These are phyloP conservation scores for Trichoderma parareesei DNA, from an alignment of 495 filamentous ascomycete species.

Conservation along the genomic window DNA sequence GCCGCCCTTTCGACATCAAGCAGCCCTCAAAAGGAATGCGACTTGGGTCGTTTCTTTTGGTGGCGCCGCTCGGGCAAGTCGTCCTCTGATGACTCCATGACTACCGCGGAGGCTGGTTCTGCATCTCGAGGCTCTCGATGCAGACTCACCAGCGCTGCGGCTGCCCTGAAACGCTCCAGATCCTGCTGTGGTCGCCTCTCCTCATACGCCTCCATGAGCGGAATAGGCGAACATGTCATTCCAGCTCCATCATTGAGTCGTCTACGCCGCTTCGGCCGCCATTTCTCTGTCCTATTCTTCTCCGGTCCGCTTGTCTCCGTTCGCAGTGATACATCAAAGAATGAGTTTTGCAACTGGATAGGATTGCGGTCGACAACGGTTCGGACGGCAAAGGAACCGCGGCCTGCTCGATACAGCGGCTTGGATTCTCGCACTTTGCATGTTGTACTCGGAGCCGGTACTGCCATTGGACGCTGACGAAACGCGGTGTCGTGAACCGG, in stretches of 20 bases:
- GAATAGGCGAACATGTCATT: slow-evolving; percentile 18
- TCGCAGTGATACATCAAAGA: neutral
- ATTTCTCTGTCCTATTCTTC: neutral
- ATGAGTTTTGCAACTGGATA: neutral
- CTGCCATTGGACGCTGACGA: neutral
- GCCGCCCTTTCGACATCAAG: neutral
- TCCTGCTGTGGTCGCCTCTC: neutral
- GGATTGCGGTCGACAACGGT: neutral
- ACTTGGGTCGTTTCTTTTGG: slow-evolving; percentile 1
- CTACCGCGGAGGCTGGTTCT: neutral
- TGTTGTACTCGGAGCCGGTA: neutral
- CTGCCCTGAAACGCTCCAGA: neutral
- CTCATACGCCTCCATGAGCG: neutral
- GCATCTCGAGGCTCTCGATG: neutral
- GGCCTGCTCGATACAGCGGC: neutral
- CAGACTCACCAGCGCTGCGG: neutral
- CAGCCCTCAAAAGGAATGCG: neutral
- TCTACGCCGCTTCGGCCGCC: neutral
- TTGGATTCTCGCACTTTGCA: neutral
- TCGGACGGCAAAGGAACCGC: neutral
- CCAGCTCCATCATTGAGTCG: neutral
- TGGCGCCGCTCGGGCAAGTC: neutral
- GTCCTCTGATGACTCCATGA: neutral
- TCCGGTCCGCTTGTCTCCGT: neutral
- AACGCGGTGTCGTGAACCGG: neutral